Evolutionary conservation across 192 early-diverging fungal genomes (phyloP).

Genomic region (Coemansia interrupta): DNA sequence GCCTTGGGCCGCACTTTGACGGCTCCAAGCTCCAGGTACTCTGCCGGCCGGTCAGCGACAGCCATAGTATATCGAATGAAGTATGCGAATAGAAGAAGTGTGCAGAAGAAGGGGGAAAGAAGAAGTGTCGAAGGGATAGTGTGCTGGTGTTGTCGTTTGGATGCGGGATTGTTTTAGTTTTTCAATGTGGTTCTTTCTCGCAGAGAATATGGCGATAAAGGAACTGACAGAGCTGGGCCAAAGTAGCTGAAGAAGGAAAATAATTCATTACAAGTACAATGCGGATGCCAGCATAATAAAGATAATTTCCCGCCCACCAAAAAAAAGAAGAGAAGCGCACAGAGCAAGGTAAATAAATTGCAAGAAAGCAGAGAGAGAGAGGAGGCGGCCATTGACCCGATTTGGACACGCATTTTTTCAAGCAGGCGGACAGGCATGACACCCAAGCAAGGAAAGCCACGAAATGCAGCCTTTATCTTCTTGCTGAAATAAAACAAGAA

Average conservation of each 20-base stretch:
- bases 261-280: conserved; percentile 4
- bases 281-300: not conserved
- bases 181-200: too few species aligned
- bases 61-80: too few species aligned
- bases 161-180: too few species aligned
- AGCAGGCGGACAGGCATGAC: too few species aligned
- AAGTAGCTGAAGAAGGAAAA: conserved; percentile 1
- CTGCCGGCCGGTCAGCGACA: not conserved
- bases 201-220: too few species aligned
- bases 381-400: too few species aligned
- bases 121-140: not conserved
- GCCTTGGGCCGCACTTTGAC: conserved; percentile 33
- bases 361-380: too few species aligned
- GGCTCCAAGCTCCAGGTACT: not conserved
- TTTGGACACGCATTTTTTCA: too few species aligned
- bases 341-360: too few species aligned
- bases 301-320: too few species aligned
- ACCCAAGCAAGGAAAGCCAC: not conserved
- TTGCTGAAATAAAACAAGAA: not conserved
- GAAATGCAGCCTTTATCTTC: not conserved
- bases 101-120: not conserved
- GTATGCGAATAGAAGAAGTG: not conserved
- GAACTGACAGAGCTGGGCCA: too few species aligned
- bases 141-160: too few species aligned
- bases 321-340: not conserved